Evolutionary conservation across 2,329 filamentous ascomycete genomes (phyloP), one percentile per base, ranked within the genome.

Genomic region (Curvularia lunata): DNA sequence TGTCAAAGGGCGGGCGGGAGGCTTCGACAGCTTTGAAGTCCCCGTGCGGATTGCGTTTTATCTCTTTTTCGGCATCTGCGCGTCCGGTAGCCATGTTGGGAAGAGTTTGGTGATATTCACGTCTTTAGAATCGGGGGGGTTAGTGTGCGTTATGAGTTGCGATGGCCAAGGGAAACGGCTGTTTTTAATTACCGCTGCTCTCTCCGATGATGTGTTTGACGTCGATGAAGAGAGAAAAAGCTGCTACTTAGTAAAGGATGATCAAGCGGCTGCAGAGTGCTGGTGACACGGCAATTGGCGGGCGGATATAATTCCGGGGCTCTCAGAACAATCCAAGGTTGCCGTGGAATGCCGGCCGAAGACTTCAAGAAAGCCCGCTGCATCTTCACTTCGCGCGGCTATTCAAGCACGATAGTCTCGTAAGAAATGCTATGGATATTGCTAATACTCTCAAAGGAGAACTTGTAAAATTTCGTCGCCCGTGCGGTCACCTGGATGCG

Each of bases 11-110:
- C 0, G 87, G 85, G 4, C 91, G 86, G 9, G 84, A 83, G 40
- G 82, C 82, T 79, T 94, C 88, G 54, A 91, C 86, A 19, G 79
- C 77, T 71, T 91, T 90, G 81, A 94, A 94, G 79, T 94, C 88
- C 2, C 85, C 85, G 76, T 91, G 89, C 1, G 86, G 86, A 75
- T 89, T 90, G 72, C 86, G 85, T 72, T 87, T 80, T 64, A 82
- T 73, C 37, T 73, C 63, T 19, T 78, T 77, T 63, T 84, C 81
- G 23, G 77, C 75, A 56, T 84, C 81, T 62, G 75, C 59, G 71
- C 78, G 78, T 37, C 75, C 62, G 19, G 65, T 48, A 16, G 64
- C 63, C 66, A 69, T 69, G 28, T 1, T 48, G 57, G 6, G 16
- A 18, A 16, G 16, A 34, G 27, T 4, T 46, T 46, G 19, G 4